Evolutionary conservation across 225 moss, liverwort and hornwort genomes (phyloP).

Genomic region (Neckera pumila): DNA sequence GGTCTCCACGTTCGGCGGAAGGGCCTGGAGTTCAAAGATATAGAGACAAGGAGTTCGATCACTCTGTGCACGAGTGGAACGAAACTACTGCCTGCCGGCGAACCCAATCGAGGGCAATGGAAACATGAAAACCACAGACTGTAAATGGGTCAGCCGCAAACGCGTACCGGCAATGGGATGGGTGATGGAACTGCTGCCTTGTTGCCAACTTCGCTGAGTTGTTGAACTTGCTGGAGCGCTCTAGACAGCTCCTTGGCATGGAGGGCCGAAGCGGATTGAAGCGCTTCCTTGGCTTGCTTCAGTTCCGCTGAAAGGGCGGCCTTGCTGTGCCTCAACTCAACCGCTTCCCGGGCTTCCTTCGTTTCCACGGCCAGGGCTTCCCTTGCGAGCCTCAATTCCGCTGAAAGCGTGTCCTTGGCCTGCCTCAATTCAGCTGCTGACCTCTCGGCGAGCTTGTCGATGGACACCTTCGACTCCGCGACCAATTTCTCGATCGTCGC

Average conservation of each 20-base stretch:
- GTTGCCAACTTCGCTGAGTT: background rate
- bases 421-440: constrained; percentile 10
- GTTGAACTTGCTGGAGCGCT: constrained; percentile 13
- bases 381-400: constrained; percentile 4
- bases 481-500: constrained; percentile 20
- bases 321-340: constrained; percentile 1
- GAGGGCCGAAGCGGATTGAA: constrained; percentile 10
- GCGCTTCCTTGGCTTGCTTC: constrained; percentile 23
- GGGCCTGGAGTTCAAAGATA: background rate
- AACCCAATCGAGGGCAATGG: too few relatives aligned
- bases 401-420: background rate
- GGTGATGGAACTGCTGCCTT: background rate
- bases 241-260: constrained; percentile 24
- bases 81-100: background rate
- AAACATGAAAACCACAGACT: too few relatives aligned
- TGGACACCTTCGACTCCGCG: constrained; percentile 10
- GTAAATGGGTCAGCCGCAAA: background rate
- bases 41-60: background rate
- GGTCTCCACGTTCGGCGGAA: constrained; percentile 5
- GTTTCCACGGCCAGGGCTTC: constrained; percentile 19
- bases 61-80: background rate
- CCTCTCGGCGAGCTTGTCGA: constrained; percentile 19
- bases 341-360: constrained; percentile 9
- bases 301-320: constrained; percentile 14
- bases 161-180: background rate